Conservation (phyloP, 163 green algal species). For the Prototheca stagnorum region DNA sequence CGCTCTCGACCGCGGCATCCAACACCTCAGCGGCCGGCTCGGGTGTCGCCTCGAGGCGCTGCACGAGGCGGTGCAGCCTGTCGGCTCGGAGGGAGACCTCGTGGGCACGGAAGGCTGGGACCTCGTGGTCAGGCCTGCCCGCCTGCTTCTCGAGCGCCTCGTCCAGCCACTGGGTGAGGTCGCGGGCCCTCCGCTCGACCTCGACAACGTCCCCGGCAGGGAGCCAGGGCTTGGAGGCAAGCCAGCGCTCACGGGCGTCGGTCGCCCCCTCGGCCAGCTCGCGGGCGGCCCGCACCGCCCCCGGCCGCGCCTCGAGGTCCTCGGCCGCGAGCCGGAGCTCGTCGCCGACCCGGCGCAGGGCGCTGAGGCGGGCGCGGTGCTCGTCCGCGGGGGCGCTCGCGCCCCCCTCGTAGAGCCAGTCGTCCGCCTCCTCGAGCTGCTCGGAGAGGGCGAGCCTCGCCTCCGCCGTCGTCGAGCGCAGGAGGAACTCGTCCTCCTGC, state of each 20-base stretch:
- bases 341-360: conserved; percentile 40
- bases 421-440: conserved; percentile 62
- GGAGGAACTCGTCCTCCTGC: conserved; percentile 21
- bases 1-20: too few relatives aligned
- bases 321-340: conserved; percentile 31
- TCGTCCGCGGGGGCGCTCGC: conserved; percentile 31
- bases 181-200: conserved; percentile 6
- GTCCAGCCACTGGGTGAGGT: conserved; percentile 4
- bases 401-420: conserved; percentile 85
- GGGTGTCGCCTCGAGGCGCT: too few relatives aligned
- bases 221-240: conserved; percentile 72
- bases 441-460: conserved; percentile 42
- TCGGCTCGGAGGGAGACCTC: conserved; percentile 38
- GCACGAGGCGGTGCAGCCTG: too few relatives aligned
- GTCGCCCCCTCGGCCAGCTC: conserved; percentile 23
- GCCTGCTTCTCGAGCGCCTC: conserved; percentile 53
- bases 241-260: conserved; percentile 37
- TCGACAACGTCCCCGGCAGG: conserved; percentile 39
- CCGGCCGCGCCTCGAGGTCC: conserved; percentile 33
- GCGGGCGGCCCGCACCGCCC: conserved; percentile 18
- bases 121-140: conserved; percentile 40
- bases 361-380: conserved; percentile 27
- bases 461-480: conserved; percentile 58
- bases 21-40: too few relatives aligned
- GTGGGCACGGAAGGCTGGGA: conserved; percentile 41